These are phyloP conservation scores for Debaryomyces sp. DNA, from an alignment of 1,139 yeast species.

Conservation along the genomic window DNA sequence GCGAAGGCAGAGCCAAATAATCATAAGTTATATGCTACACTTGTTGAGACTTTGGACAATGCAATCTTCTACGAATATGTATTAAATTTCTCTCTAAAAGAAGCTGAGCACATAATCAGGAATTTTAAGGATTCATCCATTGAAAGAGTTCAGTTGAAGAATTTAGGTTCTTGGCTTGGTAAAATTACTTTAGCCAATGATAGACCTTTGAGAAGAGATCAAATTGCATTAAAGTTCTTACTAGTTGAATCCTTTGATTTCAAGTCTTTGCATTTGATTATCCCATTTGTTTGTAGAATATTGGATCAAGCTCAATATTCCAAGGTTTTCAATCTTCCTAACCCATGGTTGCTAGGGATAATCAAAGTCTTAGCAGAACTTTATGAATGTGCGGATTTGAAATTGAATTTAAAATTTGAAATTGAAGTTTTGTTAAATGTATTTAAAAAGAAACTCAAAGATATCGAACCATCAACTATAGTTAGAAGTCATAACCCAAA, in stretches of 20 bases:
- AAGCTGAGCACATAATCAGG: constrained; percentile 41
- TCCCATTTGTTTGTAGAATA: constrained; percentile 89
- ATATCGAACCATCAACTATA: constrained; percentile 64
- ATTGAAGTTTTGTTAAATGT: constrained; percentile 88
- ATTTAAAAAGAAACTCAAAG: constrained; percentile 59
- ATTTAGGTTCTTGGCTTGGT: constrained; percentile 92
- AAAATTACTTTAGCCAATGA: constrained; percentile 76
- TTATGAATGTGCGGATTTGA: constrained; percentile 79
- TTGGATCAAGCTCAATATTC: constrained; percentile 76
- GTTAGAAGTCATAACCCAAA: constrained; percentile 58
- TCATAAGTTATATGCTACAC: constrained; percentile 70
- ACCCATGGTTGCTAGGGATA: constrained; percentile 90
- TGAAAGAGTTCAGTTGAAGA: constrained; percentile 78
- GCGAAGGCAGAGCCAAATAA: constrained; percentile 94
- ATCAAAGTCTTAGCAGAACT: constrained; percentile 76
- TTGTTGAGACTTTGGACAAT: constrained; percentile 61
- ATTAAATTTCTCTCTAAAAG: constrained; percentile 66
- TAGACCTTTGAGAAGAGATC: constrained; percentile 74
- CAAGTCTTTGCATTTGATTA: constrained; percentile 65
- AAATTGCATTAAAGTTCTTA: constrained; percentile 74
- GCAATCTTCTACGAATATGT: constrained; percentile 62
- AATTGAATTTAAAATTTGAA: constrained; percentile 86
- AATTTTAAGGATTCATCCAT: constrained; percentile 58
- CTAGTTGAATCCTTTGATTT: constrained; percentile 79
- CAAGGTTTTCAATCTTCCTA: constrained; percentile 77